phyloP scores from a whole-genome alignment of 495 filamentous ascomycete genomes.

The Neurospora sp. region DNA sequence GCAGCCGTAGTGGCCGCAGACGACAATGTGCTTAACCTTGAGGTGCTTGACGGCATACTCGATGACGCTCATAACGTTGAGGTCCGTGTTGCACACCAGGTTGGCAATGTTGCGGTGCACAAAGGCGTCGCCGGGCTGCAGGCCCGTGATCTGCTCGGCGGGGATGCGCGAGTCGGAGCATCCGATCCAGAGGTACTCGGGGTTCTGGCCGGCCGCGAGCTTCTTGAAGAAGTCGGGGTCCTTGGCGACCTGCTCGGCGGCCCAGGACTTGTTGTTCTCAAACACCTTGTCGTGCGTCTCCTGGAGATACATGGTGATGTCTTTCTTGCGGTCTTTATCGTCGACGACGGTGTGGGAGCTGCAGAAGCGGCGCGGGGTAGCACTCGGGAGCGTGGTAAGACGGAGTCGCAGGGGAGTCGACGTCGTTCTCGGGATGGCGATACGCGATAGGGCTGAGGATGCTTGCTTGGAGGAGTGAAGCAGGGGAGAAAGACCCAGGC shows the following conservation, averaged over 20 bases:
- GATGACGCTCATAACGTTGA: slow-evolving; percentile 53
- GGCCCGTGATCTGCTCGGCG: slow-evolving; percentile 48
- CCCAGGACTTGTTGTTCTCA: slow-evolving; percentile 45
- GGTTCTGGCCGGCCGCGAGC: slow-evolving; percentile 42
- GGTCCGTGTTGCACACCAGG: slow-evolving; percentile 46
- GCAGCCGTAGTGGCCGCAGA: slow-evolving; percentile 56
- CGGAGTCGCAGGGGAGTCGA: background rate
- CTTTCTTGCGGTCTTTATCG: slow-evolving; percentile 11
- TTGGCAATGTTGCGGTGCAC: slow-evolving; percentile 58
- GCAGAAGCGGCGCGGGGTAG: background rate
- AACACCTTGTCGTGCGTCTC: slow-evolving; percentile 45
- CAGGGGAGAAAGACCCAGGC: background rate
- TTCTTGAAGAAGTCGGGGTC: slow-evolving; percentile 48
- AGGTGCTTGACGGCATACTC: slow-evolving; percentile 51
- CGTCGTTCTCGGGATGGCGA: background rate
- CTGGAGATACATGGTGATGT: slow-evolving; percentile 33
- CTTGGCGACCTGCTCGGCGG: slow-evolving; percentile 34
- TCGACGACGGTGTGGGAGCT: background rate
- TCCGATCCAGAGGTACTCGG: slow-evolving; percentile 56
- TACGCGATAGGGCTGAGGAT: background rate
- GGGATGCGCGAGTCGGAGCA: slow-evolving; percentile 56
- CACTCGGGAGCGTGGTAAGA: background rate
- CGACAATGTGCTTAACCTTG: slow-evolving; percentile 53
- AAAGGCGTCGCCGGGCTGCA: slow-evolving; percentile 50
- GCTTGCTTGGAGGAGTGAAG: background rate